Conservation (phyloP, 192 early-diverging fungal genomes). For the Phlyctochytrium arcticum region DNA sequence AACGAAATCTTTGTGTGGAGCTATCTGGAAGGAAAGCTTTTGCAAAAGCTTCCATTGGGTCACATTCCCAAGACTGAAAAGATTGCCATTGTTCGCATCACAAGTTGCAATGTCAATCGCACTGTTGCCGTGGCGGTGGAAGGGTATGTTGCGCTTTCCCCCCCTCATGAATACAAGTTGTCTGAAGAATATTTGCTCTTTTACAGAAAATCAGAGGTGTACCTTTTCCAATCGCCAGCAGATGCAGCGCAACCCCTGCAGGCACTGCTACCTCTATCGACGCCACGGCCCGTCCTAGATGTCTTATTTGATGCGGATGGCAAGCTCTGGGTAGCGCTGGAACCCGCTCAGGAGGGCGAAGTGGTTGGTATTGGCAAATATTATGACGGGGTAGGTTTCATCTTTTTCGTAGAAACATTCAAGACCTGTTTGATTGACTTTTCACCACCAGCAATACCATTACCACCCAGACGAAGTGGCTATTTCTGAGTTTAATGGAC, state of each 20-base stretch:
- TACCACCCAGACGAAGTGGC: not conserved
- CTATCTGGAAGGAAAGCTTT: slow-evolving; percentile 50
- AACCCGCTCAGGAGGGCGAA: slow-evolving; percentile 2
- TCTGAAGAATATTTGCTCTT: not conserved
- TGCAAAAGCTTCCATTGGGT: slow-evolving; percentile 61
- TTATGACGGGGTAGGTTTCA: no score
- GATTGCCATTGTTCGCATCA: slow-evolving; percentile 6
- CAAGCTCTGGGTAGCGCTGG: slow-evolving; percentile 45
- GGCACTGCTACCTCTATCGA: no score
- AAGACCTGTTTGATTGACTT: not conserved
- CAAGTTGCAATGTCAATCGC: slow-evolving; percentile 5
- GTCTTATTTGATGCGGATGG: slow-evolving; percentile 43
- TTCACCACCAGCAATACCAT: not conserved
- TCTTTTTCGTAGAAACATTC: slow-evolving; percentile 15
- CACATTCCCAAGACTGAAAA: no score
- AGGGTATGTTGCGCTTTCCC: slow-evolving; percentile 28
- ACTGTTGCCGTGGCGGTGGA: slow-evolving; percentile 48
- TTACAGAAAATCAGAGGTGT: slow-evolving; percentile 20
- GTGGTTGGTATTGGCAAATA: no score
- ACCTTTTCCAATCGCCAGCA: no score
- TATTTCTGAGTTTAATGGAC: not conserved
- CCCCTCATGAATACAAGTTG: not conserved
- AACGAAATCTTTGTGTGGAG: slow-evolving; percentile 75
- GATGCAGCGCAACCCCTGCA: no score
- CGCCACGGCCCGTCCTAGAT: slow-evolving; percentile 35